Conservation (phyloP, 192 early-diverging fungal genomes). For the Obelidium mucronatum region DNA sequence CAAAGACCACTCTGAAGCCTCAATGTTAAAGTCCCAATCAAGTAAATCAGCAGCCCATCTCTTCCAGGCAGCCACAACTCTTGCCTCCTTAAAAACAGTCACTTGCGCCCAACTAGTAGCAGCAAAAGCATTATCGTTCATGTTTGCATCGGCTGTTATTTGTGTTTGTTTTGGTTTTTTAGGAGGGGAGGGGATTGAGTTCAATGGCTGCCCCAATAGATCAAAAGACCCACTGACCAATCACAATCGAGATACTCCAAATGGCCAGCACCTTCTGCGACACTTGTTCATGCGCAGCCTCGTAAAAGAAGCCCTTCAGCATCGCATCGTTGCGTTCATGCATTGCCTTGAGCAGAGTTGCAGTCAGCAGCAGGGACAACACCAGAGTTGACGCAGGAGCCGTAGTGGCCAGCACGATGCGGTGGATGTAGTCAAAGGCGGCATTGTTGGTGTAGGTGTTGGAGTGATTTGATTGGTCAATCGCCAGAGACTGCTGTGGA, state of each 20-base stretch:
- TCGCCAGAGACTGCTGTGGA: no score
- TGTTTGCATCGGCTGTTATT: conserved; percentile 26
- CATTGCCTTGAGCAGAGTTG: conserved; percentile 1
- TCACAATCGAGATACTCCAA: conserved; percentile 9
- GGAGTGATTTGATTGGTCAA: no score
- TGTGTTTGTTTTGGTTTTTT: no score
- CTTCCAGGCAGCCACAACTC: conserved; percentile 33
- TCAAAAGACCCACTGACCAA: conserved; percentile 4
- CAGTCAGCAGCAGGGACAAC: background rate
- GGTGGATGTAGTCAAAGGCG: conserved; percentile 33
- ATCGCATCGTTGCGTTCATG: conserved; percentile 5
- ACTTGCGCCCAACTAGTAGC: conserved; percentile 39
- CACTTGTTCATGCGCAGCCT: background rate
- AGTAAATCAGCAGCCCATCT: conserved; percentile 23
- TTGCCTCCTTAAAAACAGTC: conserved; percentile 26
- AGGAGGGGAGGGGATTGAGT: background rate
- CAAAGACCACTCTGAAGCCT: background rate
- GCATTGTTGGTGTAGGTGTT: background rate
- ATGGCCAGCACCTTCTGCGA: conserved; percentile 22
- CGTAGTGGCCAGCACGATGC: conserved; percentile 24
- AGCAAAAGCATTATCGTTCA: conserved; percentile 43
- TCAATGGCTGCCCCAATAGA: background rate
- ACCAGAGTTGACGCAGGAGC: conserved; percentile 24
- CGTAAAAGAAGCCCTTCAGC: conserved; percentile 22
- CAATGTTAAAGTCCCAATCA: conserved; percentile 30